Evolutionary conservation across 805 yeast species (phyloP).

Genomic region (Myxozyma lipomycoides): DNA sequence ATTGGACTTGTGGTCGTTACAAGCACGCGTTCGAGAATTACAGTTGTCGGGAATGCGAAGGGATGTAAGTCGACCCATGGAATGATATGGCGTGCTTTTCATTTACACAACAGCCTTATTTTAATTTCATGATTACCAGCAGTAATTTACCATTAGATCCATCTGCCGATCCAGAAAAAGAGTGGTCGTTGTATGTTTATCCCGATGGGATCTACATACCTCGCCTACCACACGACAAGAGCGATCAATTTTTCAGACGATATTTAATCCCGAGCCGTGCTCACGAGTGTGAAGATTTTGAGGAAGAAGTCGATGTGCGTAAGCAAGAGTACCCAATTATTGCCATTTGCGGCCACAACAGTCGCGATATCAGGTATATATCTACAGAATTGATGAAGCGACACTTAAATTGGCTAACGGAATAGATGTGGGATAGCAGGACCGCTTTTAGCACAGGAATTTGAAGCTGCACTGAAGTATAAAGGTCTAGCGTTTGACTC

Average conservation of each 20-base stretch:
- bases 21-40: constrained; percentile 9
- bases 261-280: constrained; percentile 22
- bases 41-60: constrained; percentile 11
- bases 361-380: constrained; percentile 46
- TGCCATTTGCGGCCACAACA: constrained; percentile 62
- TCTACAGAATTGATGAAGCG: too few relatives aligned
- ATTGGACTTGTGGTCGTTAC: constrained; percentile 6
- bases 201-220: constrained; percentile 48
- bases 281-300: constrained; percentile 34
- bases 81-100: not conserved
- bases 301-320: constrained; percentile 10
- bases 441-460: constrained; percentile 53
- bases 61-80: constrained; percentile 10
- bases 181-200: constrained; percentile 44
- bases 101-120: constrained; percentile 14
- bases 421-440: constrained; percentile 63
- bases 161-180: constrained; percentile 1
- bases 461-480: constrained; percentile 41
- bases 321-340: constrained; percentile 35
- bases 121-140: constrained; percentile 22
- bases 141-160: constrained; percentile 7
- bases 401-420: not conserved
- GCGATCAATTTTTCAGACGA: constrained; percentile 15
- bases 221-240: constrained; percentile 19
- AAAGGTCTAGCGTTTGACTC: constrained; percentile 37